Evolutionary conservation across 148 eudicot species (phyloP).

Genomic region (Amaranthus cruentus): DNA sequence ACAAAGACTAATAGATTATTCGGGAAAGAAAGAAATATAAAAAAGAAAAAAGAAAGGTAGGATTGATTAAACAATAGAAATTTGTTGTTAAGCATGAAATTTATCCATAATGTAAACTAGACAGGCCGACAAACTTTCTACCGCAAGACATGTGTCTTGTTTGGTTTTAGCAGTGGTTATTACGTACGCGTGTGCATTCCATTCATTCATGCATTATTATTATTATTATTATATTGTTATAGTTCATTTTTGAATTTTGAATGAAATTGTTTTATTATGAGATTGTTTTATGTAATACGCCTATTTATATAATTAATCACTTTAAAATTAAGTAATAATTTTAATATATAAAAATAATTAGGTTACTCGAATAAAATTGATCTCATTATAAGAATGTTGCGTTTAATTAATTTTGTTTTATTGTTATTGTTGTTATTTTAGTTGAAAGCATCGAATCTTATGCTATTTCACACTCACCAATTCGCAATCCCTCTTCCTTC

Average conservation of each 20-base stretch:
- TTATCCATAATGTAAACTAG: constrained; percentile 18
- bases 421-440: no score
- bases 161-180: constrained; percentile 3
- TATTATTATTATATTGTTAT: no score
- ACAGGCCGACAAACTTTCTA: constrained; percentile 23
- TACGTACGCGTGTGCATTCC: constrained; percentile 15
- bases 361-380: no score
- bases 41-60: neutral
- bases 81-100: neutral
- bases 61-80: neutral
- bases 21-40: neutral
- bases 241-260: no score
- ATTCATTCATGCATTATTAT: neutral
- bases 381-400: no score
- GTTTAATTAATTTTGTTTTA: no score
- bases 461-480: constrained; percentile 1
- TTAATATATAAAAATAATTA: no score
- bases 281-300: no score
- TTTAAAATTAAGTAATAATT: no score
- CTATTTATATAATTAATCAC: no score
- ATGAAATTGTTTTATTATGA: no score
- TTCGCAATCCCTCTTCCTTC: neutral
- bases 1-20: neutral
- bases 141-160: constrained; percentile 20
- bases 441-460: constrained; percentile 12